A percentile compares a stretch with the other conserved stretches of the same genome.
These are phyloP conservation scores for Clonostachys rhizophaga DNA, from an alignment of 2,329 filamentous ascomycete species.

Conservation along the genomic window DNA sequence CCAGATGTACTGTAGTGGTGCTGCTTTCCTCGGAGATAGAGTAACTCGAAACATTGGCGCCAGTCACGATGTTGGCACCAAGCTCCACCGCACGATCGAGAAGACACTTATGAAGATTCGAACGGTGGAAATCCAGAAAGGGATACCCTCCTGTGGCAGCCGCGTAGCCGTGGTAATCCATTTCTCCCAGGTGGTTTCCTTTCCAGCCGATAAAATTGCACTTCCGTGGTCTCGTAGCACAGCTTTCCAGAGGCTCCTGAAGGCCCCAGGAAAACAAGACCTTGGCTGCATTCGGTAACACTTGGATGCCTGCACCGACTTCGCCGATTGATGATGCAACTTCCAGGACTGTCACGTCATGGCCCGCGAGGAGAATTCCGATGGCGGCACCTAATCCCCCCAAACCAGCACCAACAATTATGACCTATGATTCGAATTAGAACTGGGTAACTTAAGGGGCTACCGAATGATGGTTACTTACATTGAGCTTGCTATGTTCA, in stretches of 20 bases:
- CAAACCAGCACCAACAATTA: conserved; percentile 15
- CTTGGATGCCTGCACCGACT: conserved; percentile 16
- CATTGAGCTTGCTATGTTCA: background rate
- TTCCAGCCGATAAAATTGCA: conserved; percentile 17
- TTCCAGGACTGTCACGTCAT: conserved; percentile 15
- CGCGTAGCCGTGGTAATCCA: conserved; percentile 13
- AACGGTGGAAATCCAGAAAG: conserved; percentile 43
- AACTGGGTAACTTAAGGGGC: background rate
- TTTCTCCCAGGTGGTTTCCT: conserved; percentile 12
- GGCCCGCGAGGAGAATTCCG: conserved; percentile 12
- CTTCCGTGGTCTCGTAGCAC: conserved; percentile 12
- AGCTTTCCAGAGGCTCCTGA: conserved; percentile 7
- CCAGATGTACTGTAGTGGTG: conserved; percentile 12
- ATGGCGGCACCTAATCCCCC: conserved; percentile 16
- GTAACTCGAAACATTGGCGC: conserved; percentile 1
- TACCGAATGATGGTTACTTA: background rate
- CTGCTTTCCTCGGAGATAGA: conserved; percentile 2
- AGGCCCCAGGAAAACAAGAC: conserved; percentile 14
- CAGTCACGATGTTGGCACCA: conserved; percentile 26
- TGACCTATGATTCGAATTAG: background rate
- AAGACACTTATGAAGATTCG: conserved; percentile 38
- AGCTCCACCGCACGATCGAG: conserved; percentile 28
- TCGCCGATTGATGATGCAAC: conserved; percentile 13
- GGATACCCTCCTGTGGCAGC: conserved; percentile 17
- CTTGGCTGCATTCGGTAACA: conserved; percentile 13